phyloP scores from a whole-genome alignment of 2,329 filamentous ascomycete genomes.

The Alternaria ethzedia region DNA sequence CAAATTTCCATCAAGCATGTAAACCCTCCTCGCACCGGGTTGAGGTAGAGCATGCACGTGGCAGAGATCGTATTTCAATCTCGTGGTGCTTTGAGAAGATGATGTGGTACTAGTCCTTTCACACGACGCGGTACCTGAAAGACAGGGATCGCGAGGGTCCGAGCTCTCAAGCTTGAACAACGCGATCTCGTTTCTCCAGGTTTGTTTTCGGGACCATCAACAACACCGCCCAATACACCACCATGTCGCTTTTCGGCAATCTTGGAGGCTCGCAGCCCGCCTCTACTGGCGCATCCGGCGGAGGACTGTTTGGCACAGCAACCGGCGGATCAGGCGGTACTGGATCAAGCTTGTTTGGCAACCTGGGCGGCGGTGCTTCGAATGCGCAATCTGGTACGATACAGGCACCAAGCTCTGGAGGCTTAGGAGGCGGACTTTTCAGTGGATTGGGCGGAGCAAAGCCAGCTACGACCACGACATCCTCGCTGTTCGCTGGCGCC shows the following conservation, averaged over 20 bases:
- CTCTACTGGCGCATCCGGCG: conserved; percentile 30
- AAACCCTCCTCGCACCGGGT: fast-evolving
- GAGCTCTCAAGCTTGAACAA: conserved; percentile 24
- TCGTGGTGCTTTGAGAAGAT: neutral
- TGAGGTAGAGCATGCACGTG: neutral
- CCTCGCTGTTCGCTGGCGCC: conserved; percentile 34
- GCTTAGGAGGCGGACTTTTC: conserved; percentile 43
- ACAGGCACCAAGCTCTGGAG: conserved; percentile 36
- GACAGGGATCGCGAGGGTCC: conserved; percentile 18
- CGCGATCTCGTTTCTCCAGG: conserved; percentile 32
- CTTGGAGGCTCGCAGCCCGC: conserved; percentile 38
- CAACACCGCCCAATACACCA: conserved; percentile 35
- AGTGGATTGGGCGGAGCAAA: conserved; percentile 43
- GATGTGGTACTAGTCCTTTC: neutral
- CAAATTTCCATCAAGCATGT: neutral
- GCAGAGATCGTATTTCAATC: neutral
- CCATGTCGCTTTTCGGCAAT: conserved; percentile 45
- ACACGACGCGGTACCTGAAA: conserved; percentile 14
- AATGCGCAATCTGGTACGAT: conserved; percentile 32
- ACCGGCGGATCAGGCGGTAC: conserved; percentile 30
- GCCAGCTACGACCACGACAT: conserved; percentile 38
- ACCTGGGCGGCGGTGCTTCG: conserved; percentile 32
- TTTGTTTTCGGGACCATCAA: conserved; percentile 38
- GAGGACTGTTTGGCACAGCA: conserved; percentile 36
- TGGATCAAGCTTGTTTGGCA: conserved; percentile 38